These are phyloP conservation scores for Neurospora sp. DNA, from an alignment of 495 filamentous ascomycete species.

Conservation along the genomic window DNA sequence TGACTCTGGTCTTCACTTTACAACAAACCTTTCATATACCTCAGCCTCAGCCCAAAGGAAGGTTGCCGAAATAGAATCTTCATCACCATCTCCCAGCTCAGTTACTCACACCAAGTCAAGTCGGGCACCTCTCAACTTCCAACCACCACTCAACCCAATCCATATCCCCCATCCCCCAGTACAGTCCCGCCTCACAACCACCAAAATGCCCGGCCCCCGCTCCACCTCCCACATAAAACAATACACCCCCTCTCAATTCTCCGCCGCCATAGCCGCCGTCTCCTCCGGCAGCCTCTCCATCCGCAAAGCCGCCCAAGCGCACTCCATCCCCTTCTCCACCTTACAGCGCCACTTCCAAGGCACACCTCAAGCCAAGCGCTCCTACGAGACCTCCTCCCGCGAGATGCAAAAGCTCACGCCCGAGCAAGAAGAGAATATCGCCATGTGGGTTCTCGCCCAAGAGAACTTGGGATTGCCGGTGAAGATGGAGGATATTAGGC, in stretches of 20 bases:
- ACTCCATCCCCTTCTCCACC: neutral
- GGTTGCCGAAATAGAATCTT: neutral
- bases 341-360: neutral
- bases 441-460: slow-evolving; percentile 26
- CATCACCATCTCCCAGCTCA: neutral
- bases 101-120: neutral
- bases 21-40: neutral
- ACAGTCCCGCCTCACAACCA: neutral
- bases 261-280: neutral
- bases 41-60: neutral
- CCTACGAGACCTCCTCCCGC: neutral
- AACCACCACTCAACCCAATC: neutral
- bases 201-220: neutral
- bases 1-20: fast-evolving
- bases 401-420: neutral
- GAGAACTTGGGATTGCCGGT: slow-evolving; percentile 36
- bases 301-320: neutral
- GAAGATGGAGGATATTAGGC: slow-evolving; percentile 23
- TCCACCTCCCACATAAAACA: neutral
- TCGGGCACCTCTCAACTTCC: neutral
- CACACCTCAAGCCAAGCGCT: neutral
- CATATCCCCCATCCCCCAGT: neutral
- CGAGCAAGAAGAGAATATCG: neutral
- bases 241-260: neutral
- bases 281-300: neutral